A percentile compares a stretch with the other conserved stretches of the same genome.
Evolutionary conservation across 768 basidiomycete species (phyloP).

Genomic region (Hygrophoropsis aurantiaca): DNA sequence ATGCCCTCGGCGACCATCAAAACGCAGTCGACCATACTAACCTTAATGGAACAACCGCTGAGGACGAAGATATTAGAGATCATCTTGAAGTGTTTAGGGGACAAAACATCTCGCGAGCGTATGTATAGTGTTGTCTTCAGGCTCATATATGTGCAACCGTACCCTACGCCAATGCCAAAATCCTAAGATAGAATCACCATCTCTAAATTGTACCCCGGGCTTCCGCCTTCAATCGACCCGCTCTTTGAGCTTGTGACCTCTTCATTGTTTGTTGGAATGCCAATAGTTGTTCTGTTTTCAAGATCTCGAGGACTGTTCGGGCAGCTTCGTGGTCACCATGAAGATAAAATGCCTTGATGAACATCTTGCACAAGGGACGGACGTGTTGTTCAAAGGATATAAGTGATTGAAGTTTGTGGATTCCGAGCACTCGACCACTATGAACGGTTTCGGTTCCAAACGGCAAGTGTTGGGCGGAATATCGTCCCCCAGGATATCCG

Average conservation of each 20-base stretch:
- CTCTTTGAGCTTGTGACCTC: too few species aligned
- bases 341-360: conserved; percentile 62
- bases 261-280: background rate
- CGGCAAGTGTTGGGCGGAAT: conserved; percentile 36
- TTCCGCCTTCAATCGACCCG: too few species aligned
- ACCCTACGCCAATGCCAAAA: too few species aligned
- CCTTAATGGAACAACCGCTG: conserved; percentile 11
- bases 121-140: too few species aligned
- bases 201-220: too few species aligned
- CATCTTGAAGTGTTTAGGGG: background rate
- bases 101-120: too few species aligned
- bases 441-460: conserved; percentile 39
- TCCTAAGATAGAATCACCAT: too few species aligned
- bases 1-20: conserved; percentile 67
- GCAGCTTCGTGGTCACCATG: conserved; percentile 56
- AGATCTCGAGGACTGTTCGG: conserved; percentile 50
- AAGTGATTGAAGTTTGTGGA: conserved; percentile 39
- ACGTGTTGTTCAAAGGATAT: conserved; percentile 60
- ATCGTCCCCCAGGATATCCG: conserved; percentile 51
- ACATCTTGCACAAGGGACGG: conserved; percentile 71
- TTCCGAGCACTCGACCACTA: conserved; percentile 14
- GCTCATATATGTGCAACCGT: too few species aligned
- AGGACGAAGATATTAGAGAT: background rate
- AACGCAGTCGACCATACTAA: conserved; percentile 57
- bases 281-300: conserved; percentile 41